Evolutionary conservation across 1,139 yeast genomes (phyloP), one percentile per base, ranked within the genome.

Genomic region (Groenewaldozyma auringiensis): DNA sequence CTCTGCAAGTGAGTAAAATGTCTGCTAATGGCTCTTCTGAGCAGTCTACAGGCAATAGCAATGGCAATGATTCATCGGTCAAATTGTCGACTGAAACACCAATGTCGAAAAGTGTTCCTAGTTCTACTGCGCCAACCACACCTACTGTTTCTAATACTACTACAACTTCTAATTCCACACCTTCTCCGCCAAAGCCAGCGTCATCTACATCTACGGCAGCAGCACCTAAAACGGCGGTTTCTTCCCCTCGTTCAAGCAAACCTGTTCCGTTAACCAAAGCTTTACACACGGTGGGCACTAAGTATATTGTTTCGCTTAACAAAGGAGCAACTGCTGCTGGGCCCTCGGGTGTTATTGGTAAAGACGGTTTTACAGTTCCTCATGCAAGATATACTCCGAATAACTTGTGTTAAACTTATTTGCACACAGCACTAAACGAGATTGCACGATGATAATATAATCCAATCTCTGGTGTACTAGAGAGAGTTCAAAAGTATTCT

Each of bases 331-430:
- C 20, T 16, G 33, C 43, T 8, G 27, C 14, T 3, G 46, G 25
- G 16, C 20, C 33, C 9, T 36, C 44, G 4, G 44, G 44, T 35
- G 35, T 3, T 3, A 18, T 21, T 20, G 41, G 37, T 13, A 8
- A 11, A 13, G 37, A 35, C 20, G 38, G 38, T 9, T 35, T 35
- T 18, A 35, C 25, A 35, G 25, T 16, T 4, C 38, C 38, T 16
- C 18, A 16, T 13, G 36, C 14, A n/a, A 4, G 13, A 13, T 32
- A 32, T 32, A 25, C 11, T 6, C 29, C 29, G 6, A 25, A 25
- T 25, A 25, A n/a, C n/a, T n/a, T n/a, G n/a, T n/a, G n/a, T n/a
- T n/a, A n/a, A n/a, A n/a, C n/a, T n/a, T n/a, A n/a, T n/a, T n/a
- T n/a, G n/a, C n/a, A n/a, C n/a, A n/a, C n/a, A n/a, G n/a, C n/a